phyloP scores from a whole-genome alignment of 495 filamentous ascomycete genomes.

The Tuber magnatum region DNA sequence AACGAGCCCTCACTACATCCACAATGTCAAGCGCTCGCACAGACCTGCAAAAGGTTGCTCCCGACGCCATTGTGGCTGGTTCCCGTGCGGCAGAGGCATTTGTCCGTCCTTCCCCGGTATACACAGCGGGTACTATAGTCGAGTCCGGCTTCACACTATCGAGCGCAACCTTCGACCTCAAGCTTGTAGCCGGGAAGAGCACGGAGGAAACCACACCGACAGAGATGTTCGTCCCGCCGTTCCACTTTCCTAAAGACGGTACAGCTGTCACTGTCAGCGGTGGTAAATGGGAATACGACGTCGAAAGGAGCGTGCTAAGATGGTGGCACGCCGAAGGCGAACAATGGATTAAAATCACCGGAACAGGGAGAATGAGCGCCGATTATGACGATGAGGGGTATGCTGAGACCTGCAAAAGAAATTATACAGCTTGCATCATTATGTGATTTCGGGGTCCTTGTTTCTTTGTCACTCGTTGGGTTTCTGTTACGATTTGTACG shows the following conservation, averaged over 20 bases:
- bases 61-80: constrained; percentile 49
- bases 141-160: constrained; percentile 71
- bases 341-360: constrained; percentile 71
- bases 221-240: constrained; percentile 79
- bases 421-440: constrained; percentile 43
- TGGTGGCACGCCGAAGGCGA: constrained; percentile 90
- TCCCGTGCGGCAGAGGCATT: constrained; percentile 89
- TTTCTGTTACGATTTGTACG: neutral
- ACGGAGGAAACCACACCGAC: constrained; percentile 60
- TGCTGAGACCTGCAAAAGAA: constrained; percentile 44
- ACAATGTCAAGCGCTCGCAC: constrained; percentile 55
- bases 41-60: constrained; percentile 45
- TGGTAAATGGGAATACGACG: constrained; percentile 81
- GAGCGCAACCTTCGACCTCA: constrained; percentile 64
- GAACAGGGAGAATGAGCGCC: constrained; percentile 57
- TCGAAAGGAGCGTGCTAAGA: constrained; percentile 63
- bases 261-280: constrained; percentile 66
- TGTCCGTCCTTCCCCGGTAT: constrained; percentile 75
- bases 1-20: constrained; percentile 60
- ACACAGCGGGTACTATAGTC: constrained; percentile 59
- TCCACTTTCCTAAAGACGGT: constrained; percentile 74
- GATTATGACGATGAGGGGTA: constrained; percentile 55
- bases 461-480: neutral
- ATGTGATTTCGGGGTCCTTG: constrained; percentile 41
- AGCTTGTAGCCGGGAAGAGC: constrained; percentile 50